phyloP scores from a whole-genome alignment of 2,329 filamentous ascomycete genomes.

The Penicillium concentricum region DNA sequence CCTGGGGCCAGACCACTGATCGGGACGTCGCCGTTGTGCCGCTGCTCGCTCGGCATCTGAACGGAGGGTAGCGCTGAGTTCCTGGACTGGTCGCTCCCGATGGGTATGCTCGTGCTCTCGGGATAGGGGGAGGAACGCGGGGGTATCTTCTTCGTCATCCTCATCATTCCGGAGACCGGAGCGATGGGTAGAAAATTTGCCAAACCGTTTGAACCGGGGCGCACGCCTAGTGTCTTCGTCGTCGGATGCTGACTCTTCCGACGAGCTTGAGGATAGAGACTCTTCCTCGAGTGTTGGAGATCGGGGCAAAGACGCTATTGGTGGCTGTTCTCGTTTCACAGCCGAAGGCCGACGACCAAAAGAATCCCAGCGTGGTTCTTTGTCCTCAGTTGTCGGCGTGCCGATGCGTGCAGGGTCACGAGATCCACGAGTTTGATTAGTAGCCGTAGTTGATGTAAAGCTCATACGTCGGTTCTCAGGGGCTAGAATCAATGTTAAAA shows the following conservation, averaged over 20 bases:
- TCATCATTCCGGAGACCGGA: conserved; percentile 37
- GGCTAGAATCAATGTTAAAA: conserved; percentile 14
- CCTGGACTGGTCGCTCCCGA: conserved; percentile 27
- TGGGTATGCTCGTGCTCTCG: conserved; percentile 20
- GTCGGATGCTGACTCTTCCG: conserved; percentile 33
- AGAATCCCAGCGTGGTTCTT: conserved; percentile 25
- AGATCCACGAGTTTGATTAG: conserved; percentile 28
- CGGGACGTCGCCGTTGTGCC: conserved; percentile 28
- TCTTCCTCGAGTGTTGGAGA: conserved; percentile 38
- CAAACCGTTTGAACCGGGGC: conserved; percentile 38
- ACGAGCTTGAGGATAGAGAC: conserved; percentile 32
- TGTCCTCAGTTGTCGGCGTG: conserved; percentile 25
- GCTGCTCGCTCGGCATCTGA: conserved; percentile 32
- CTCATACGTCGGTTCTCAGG: conserved; percentile 28
- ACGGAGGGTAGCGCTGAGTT: conserved; percentile 45
- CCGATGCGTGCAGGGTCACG: conserved; percentile 27
- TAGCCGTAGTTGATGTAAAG: conserved; percentile 29
- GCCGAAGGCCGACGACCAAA: conserved; percentile 24
- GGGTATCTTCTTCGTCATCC: conserved; percentile 47
- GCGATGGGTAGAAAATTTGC: conserved; percentile 40
- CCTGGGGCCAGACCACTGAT: conserved; percentile 21
- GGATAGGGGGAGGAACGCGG: conserved; percentile 47
- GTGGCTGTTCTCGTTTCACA: conserved; percentile 26
- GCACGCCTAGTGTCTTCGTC: conserved; percentile 24
- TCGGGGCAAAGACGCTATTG: conserved; percentile 21